phyloP scores from a whole-genome alignment of 345 rosid genomes.

The Eucalyptus decipiens region DNA sequence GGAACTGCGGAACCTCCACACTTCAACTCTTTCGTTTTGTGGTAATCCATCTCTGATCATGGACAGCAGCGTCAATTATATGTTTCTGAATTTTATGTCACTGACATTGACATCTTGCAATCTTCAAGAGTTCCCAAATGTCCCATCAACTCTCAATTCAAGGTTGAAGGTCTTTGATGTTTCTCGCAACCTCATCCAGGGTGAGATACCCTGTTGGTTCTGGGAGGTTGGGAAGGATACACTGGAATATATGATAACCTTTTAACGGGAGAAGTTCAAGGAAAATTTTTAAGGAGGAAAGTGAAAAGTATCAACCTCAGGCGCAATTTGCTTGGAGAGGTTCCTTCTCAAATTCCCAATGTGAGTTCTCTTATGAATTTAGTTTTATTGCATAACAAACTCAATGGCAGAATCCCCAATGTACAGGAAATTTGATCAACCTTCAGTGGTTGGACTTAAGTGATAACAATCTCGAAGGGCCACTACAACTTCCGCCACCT shows the following conservation, averaged over 20 bases:
- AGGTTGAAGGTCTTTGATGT: background rate
- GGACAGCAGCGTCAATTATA: background rate
- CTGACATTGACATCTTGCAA: background rate
- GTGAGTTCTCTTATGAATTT: background rate
- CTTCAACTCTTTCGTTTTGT: background rate
- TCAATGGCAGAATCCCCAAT: background rate
- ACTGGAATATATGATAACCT: background rate
- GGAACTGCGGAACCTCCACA: background rate
- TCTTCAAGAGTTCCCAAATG: background rate
- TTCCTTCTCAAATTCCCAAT: background rate
- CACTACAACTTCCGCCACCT: background rate
- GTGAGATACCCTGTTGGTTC: background rate
- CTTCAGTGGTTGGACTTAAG: background rate
- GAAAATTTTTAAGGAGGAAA: background rate
- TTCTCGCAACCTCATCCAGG: background rate
- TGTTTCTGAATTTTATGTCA: background rate
- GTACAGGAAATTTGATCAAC: background rate
- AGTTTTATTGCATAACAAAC: background rate
- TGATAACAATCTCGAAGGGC: background rate
- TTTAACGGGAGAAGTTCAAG: background rate
- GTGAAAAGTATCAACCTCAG: background rate
- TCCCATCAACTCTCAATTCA: background rate
- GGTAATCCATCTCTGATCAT: background rate
- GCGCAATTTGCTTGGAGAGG: background rate
- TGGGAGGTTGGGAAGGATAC: background rate